Evolutionary conservation across 2,329 filamentous ascomycete species (phyloP).

Genomic region (Aspergillus sp.): DNA sequence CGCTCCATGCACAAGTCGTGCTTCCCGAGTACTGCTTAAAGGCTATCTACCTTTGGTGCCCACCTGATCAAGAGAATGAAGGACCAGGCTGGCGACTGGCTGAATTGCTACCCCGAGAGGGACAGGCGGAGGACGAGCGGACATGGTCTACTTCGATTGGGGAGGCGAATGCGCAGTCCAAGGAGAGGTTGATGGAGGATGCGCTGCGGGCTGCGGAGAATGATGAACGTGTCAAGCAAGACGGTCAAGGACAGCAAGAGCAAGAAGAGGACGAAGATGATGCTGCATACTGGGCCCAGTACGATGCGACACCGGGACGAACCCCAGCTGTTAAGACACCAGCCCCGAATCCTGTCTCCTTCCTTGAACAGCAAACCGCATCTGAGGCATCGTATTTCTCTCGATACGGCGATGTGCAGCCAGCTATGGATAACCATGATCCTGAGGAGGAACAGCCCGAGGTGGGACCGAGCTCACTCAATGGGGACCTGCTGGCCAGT

Average conservation of each 20-base stretch:
- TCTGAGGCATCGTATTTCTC: constrained; percentile 56
- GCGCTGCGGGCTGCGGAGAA: constrained; percentile 26
- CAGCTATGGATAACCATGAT: constrained; percentile 57
- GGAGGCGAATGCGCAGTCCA: constrained; percentile 48
- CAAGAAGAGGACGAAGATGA: constrained; percentile 51
- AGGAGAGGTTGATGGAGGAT: constrained; percentile 31
- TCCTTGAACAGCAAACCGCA: constrained; percentile 24
- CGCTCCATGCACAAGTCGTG: constrained; percentile 49
- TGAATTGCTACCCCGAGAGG: constrained; percentile 51
- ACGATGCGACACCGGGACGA: constrained; percentile 50
- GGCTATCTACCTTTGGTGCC: constrained; percentile 56
- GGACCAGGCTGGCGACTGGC: constrained; percentile 52
- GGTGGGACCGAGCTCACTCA: constrained; percentile 47
- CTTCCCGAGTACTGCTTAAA: constrained; percentile 50
- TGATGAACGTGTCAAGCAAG: constrained; percentile 7
- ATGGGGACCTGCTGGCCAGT: constrained; percentile 44
- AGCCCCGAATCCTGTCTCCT: constrained; percentile 20
- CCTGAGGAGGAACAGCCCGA: constrained; percentile 48
- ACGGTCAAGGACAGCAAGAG: constrained; percentile 11
- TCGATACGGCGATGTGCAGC: constrained; percentile 57
- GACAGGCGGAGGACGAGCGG: constrained; percentile 41
- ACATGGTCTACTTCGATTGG: constrained; percentile 48
- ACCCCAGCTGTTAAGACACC: constrained; percentile 42
- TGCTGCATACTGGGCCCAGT: constrained; percentile 59
- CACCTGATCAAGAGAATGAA: constrained; percentile 47